Conservation (phyloP, 2,329 filamentous ascomycete genomes). For the Fusarium avenaceum region DNA sequence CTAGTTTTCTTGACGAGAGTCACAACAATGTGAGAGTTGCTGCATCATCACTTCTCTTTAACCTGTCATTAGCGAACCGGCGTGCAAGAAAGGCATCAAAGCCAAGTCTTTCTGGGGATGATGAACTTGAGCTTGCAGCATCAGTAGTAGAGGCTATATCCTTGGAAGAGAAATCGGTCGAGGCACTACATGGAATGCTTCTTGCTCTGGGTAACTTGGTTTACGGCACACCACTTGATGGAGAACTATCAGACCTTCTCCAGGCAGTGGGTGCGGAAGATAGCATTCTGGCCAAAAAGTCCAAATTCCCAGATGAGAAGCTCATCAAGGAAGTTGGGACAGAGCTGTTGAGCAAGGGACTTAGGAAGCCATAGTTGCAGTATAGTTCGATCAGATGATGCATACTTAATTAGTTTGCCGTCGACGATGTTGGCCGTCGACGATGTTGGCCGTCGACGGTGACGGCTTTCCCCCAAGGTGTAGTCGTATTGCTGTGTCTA, state of each 20-base stretch:
- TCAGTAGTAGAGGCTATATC: constrained; percentile 80
- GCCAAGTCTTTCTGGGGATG: constrained; percentile 73
- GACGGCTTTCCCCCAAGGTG: neutral
- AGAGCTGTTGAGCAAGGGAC: constrained; percentile 66
- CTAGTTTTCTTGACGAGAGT: constrained; percentile 81
- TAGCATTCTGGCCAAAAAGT: constrained; percentile 71
- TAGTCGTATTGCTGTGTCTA: too few relatives aligned
- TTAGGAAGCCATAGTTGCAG: constrained; percentile 54
- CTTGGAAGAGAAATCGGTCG: constrained; percentile 71
- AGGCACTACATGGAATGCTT: constrained; percentile 82
- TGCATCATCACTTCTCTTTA: constrained; percentile 86
- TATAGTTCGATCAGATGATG: neutral
- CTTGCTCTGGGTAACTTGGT: constrained; percentile 81
- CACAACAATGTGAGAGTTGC: constrained; percentile 83
- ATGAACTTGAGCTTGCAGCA: constrained; percentile 85
- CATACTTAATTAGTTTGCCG: neutral
- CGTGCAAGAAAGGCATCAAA: constrained; percentile 69
- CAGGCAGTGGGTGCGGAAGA: constrained; percentile 80
- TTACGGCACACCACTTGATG: constrained; percentile 76
- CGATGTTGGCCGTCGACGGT: too few relatives aligned
- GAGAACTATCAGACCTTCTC: constrained; percentile 85
- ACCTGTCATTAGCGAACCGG: constrained; percentile 80
- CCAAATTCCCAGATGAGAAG: constrained; percentile 68
- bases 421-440: too few relatives aligned
- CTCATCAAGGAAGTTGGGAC: constrained; percentile 68